Conservation (phyloP, 2,329 filamentous ascomycete species). For the Cercospora sp. region DNA sequence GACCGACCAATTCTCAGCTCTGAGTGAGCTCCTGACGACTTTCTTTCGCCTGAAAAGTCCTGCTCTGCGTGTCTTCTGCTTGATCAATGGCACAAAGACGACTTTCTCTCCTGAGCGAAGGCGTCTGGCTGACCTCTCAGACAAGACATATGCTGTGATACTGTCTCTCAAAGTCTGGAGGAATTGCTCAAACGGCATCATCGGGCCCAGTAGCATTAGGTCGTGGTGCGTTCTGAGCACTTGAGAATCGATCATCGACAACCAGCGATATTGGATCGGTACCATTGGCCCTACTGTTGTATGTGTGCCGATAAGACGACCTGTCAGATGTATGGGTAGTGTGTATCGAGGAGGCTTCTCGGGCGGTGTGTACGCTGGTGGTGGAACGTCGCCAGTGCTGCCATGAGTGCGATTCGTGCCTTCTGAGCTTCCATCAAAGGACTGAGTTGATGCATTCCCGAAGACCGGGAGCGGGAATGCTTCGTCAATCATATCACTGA, state of each 20-base stretch:
- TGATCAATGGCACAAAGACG: not conserved
- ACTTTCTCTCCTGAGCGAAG: not conserved
- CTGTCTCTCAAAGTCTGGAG: not conserved
- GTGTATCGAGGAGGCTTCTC: not conserved
- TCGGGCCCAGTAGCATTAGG: not conserved
- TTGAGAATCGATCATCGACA: conserved; percentile 6
- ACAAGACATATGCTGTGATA: not conserved
- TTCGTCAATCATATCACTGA: conserved; percentile 9
- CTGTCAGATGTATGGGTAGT: not conserved
- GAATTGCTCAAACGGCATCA: conserved; percentile 1
- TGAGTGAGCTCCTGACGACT: not conserved
- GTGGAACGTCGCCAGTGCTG: not conserved
- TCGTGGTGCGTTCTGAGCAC: not conserved
- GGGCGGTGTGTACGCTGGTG: not conserved
- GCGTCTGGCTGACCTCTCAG: not conserved
- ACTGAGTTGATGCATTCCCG: not conserved
- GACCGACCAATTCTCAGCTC: not conserved
- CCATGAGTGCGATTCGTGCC: not conserved
- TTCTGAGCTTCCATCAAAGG: not conserved
- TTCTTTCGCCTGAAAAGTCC: not conserved
- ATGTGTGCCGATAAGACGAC: not conserved
- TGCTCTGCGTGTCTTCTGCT: not conserved
- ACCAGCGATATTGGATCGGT: not conserved
- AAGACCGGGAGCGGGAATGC: not conserved
- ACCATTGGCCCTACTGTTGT: not conserved